Percentiles rank a stretch among this genome's conserved stretches.
Conservation (phyloP, 2,329 filamentous ascomycete species). For the Periconia sp. region DNA sequence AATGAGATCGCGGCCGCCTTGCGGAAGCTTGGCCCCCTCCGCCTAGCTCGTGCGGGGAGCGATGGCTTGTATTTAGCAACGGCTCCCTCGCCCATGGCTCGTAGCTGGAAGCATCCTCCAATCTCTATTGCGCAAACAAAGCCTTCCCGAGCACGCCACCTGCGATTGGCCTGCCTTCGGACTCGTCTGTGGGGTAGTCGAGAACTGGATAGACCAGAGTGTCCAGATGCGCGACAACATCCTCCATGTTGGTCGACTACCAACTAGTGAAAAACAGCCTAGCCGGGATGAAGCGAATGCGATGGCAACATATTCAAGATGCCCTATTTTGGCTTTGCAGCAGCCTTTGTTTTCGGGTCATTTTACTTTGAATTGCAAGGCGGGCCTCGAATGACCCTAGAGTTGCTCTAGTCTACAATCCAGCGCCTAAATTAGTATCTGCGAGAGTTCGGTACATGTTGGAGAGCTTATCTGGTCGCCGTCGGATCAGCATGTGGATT, state of each 20-base stretch:
- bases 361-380: not conserved
- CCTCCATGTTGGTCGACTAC: not conserved
- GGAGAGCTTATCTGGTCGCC: not conserved
- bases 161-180: not conserved
- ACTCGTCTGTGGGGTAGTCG: not conserved
- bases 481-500: not conserved
- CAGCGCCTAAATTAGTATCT: not conserved
- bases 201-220: not conserved
- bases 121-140: not conserved
- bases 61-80: not conserved
- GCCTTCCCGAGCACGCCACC: not conserved
- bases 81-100: constrained; percentile 3
- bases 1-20: not conserved
- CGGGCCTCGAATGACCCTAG: too few species aligned
- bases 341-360: not conserved
- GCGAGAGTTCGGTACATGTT: not conserved
- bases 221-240: not conserved
- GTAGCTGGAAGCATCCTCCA: constrained; percentile 15
- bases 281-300: not conserved
- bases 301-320: not conserved
- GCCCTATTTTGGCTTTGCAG: not conserved
- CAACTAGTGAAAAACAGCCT: not conserved
- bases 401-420: too few species aligned
- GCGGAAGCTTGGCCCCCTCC: not conserved
- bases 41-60: constrained; percentile 19